Evolutionary conservation across 371 early-diverging fungal species (phyloP).

Genomic region (Actinomucor elegans): DNA sequence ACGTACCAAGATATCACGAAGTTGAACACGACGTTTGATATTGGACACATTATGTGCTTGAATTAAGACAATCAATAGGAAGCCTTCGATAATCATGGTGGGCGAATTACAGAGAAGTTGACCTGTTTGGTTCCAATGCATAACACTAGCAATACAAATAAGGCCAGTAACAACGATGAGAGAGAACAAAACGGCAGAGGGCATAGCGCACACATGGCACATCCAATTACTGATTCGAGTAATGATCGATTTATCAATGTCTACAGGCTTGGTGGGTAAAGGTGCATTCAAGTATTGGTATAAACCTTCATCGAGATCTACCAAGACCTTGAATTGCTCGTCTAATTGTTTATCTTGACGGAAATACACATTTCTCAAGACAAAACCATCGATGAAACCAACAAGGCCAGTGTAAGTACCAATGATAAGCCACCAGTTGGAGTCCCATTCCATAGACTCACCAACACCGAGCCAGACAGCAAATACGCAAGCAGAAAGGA

Average conservation of each 20-base stretch:
- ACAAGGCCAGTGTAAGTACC: conserved; percentile 31
- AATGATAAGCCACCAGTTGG: conserved; percentile 24
- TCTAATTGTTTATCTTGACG: conserved; percentile 14
- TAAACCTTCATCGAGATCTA: conserved; percentile 2
- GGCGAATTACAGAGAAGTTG: conserved; percentile 25
- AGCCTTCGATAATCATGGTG: conserved; percentile 27
- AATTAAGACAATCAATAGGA: conserved; percentile 21
- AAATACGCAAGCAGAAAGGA: conserved; percentile 12
- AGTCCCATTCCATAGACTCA: conserved; percentile 4
- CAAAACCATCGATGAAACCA: conserved; percentile 26
- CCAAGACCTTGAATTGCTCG: conserved; percentile 11
- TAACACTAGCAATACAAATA: conserved; percentile 14
- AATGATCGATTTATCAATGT: not conserved
- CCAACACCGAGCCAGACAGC: conserved; percentile 16
- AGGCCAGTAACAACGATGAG: conserved; percentile 10
- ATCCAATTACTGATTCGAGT: conserved; percentile 8
- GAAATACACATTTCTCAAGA: conserved; percentile 22
- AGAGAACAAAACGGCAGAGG: conserved; percentile 8
- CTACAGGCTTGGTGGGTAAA: not conserved
- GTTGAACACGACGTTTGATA: conserved; percentile 10
- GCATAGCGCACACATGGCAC: conserved; percentile 14
- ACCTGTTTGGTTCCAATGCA: conserved; percentile 19
- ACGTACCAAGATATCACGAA: conserved; percentile 16
- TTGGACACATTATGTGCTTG: conserved; percentile 23
- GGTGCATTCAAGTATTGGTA: conserved; percentile 13